Base-by-base conservation (phyloP, 2,329 filamentous ascomycete species). In the Penicillium sp. region DNA sequence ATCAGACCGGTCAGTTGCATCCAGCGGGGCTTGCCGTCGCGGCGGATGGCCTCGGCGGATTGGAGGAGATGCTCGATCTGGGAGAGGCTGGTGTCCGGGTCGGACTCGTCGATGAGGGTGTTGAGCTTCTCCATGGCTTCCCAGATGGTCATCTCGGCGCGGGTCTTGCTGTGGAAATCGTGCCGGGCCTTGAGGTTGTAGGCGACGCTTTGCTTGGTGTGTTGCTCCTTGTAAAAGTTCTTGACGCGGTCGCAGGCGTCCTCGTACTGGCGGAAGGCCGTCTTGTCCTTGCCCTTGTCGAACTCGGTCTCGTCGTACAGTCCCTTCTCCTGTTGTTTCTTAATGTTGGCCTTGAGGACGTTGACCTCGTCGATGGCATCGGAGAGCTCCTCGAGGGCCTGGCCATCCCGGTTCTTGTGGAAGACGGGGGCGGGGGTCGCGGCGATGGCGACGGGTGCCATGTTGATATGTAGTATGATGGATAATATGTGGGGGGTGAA, bases 41-140 rank as follows among this genome's bases (percentile, higher is more conserved):
- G 87, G 34, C 92, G 89, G 73, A 96, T 95, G 14, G 92, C 92
- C 78, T 96, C 92, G 55, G 92, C 92, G 17, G 90, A 88, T 76
- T 96, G 92, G 15, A 96, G 85, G 34, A 96, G 84, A 77, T 96
- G 92, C 78, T 96, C 90, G 73, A 96, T 96, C 80, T 96, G 92
- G 31, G 87, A 89, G 63, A 96, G 87, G 50, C 86, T 87, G 48
- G 92, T 96, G 79, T 96, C 92, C 1, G 92, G 92, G 79, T 96
- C 92, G 20, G 89, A 92, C 78, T 96, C 90, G 78, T 96, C 92
- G 75, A 96, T 90, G 54, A 96, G 84, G 0, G 90, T 92, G 83
- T 96, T 91, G 71, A 96, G 88, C 78, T 92, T 93, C 84, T 96
- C 91, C 79, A 96, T 95, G 20, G 92, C 92, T 75, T 96, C 83